Evolutionary conservation across 2,329 filamentous ascomycete species (phyloP), one percentile per base, ranked within the genome.

Genomic region (Dactylellina sp.): DNA sequence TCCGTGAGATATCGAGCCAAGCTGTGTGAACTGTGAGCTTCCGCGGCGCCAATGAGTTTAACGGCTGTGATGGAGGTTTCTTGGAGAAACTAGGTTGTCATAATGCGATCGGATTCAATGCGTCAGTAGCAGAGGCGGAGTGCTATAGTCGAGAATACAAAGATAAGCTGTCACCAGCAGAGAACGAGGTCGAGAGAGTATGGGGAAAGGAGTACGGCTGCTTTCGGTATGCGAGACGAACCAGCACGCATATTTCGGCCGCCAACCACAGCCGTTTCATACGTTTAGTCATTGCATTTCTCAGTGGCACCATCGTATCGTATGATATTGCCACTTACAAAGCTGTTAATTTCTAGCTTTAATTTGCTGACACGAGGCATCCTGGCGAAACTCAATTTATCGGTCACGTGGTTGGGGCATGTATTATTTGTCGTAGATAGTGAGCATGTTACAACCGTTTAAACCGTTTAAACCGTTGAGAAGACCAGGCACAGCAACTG

Each of bases 161-260:
- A 25, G 40, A 12, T 47, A 20, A 49, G 37, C 32, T 42, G 20
- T 16, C n/a, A 14, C n/a, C 24, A 32, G n/a, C n/a, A 39, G 12
- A 2, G 50, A 16, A 18, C 18, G 18, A 35, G 1, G 52, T 56
- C 37, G 20, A 46, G 18, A 39, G 14, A 53, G 55, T 71, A 72
- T 65, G 60, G 60, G 68, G 68, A 72, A 72, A 72, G 68, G 68
- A 72, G 68, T 60, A 59, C 25, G 32, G 46, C 68, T 49, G 46
- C 18, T 65, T 72, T 20, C 20, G 53, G 68, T 22, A 64, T 44
- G 49, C 66, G 59, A 57, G 49, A 71, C 66, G 66, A 71, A 39
- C 55, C 16, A 14, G 14, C 11, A 14, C 22, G 20, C n/a, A 32
- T 22, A 9, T 25, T 52, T 24, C 40, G 14, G 28, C 42, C 32